Base-by-base conservation (phyloP, 2,329 filamentous ascomycete genomes). In the Escovopsis sp. region DNA sequence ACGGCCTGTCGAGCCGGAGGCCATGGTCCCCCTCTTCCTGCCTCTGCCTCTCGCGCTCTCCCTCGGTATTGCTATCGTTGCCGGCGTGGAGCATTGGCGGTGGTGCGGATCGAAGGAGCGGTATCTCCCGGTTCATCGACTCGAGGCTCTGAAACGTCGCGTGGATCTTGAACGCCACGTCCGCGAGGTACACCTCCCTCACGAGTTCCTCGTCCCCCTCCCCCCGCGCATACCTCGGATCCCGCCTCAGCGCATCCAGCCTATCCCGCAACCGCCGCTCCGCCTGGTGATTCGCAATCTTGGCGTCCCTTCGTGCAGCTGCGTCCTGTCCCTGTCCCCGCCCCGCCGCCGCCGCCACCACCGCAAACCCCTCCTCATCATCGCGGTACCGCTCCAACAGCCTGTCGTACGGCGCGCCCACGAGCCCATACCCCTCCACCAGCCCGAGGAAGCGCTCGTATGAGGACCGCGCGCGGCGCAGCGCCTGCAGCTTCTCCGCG, bases 81-180 rank as follows among this genome's bases (percentile, higher is more conserved):
- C 15, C 4, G 14, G 35, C 27, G 2, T 58, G 50, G 43, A 71
- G 60, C 38, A 58, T 54, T 21, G 56, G 69, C 48, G 53, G 66
- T 35, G 81, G 83, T 27, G 83, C 83, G 46, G 78, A 69, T 2
- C 79, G 76, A 13, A 98, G 66, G 44, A 98, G 80, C 39, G 87
- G 76, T 38, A 85, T 56, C 59, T 98, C 90, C 46, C 84, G 79
- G 28, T 80, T 82, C 39, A 94, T 68, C 14, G 82, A 74, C 55
- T 96, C 90, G n/a, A 98, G 70, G 0, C 77, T 71, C 52, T 90
- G 81, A 48, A 96, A 92, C 5, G 86, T 68, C 52, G 81, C 74
- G 55, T 94, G 84, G 3, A 78, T 71, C 48, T 70, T 74, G 43
- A 86, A 76, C 14, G 71, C 64, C 30, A 94, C 62, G 45, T 84